Conservation (phyloP, 2,329 filamentous ascomycete species). For the Paraphoma chrysanthemicola region DNA sequence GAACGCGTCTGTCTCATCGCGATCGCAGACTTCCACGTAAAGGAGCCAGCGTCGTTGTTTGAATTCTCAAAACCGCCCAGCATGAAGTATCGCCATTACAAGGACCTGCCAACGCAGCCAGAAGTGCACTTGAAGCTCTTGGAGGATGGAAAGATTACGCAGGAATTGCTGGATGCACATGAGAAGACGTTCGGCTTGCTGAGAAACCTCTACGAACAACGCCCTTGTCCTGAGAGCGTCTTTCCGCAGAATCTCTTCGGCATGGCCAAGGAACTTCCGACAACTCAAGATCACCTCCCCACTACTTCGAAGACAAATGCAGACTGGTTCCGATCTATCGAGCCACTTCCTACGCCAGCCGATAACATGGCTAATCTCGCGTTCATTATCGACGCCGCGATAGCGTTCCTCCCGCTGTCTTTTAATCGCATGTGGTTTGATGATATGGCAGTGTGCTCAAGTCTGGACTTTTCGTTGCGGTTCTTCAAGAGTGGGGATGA, state of each 20-base stretch:
- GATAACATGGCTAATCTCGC: conserved; percentile 51
- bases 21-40: conserved; percentile 56
- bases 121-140: conserved; percentile 4
- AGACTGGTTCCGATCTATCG: conserved; percentile 51
- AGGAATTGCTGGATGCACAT: conserved; percentile 27
- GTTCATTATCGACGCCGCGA: conserved; percentile 55
- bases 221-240: conserved; percentile 51
- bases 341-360: conserved; percentile 18
- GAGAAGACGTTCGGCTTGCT: conserved; percentile 32
- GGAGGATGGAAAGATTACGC: conserved; percentile 16
- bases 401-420: conserved; percentile 54
- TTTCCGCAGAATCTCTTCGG: conserved; percentile 55
- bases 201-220: conserved; percentile 43
- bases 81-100: conserved; percentile 35
- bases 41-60: conserved; percentile 46
- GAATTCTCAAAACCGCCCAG: conserved; percentile 50
- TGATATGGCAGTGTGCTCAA: conserved; percentile 54
- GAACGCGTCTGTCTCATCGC: conserved; percentile 53
- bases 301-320: conserved; percentile 43
- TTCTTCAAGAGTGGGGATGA: conserved; percentile 46
- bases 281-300: conserved; percentile 48
- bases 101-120: conserved; percentile 10
- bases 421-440: conserved; percentile 54
- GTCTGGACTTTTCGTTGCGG: conserved; percentile 60
- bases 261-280: conserved; percentile 40